Evolutionary conservation across 257 asterid species (phyloP), one percentile per base, ranked within the genome.

Genomic region (Galeopsis tetrahit): DNA sequence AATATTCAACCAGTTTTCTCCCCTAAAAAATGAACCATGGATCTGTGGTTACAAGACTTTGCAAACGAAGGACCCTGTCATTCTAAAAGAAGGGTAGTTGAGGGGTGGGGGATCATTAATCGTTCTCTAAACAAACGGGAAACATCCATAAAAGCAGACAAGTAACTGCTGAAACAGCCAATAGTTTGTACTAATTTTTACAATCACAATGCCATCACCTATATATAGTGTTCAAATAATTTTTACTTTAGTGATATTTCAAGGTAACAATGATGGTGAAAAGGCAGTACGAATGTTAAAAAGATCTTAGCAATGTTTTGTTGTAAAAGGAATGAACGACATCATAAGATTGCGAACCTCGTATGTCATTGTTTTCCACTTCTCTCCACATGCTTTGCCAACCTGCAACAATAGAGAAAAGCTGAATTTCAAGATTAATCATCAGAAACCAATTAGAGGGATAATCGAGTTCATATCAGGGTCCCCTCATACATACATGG

Each of bases 321-420:
- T 14, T 32, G 63, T 8, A 71, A 46, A 32, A 48, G 34, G 53
- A 68, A 66, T 28, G 46, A 13, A 10, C 34, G 38, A 38, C 36
- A 79, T 31, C 46, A 65, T 46, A 4, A 21, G 21, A 58, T 28
- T 46, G 59, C 82, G 53, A 80, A 93, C 98, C 96, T 93, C 98
- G 63, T 86, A 91, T 13, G 87, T 82, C 97, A 93, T 93, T 34
- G 90, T 85, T 69, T 91, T 93, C 98, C 98, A 93, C 89, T 85
- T 93, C 81, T 86, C 94, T 65, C 98, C 98, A 53, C 96, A 82
- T n/a, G 96, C 98, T 88, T 93, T 93, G 70, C 98, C 98, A 71
- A 93, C 71, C 98, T 93, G 82, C 78, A 86, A 62, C 36, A 70
- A 48, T 33, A 60, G 66, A 79, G 51, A 15, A 68, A 48, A 21